A percentile compares a stretch with the other conserved stretches of the same genome.
Conservation (phyloP, 352 stramenopile species). For the Phytophthora pistaciae region DNA sequence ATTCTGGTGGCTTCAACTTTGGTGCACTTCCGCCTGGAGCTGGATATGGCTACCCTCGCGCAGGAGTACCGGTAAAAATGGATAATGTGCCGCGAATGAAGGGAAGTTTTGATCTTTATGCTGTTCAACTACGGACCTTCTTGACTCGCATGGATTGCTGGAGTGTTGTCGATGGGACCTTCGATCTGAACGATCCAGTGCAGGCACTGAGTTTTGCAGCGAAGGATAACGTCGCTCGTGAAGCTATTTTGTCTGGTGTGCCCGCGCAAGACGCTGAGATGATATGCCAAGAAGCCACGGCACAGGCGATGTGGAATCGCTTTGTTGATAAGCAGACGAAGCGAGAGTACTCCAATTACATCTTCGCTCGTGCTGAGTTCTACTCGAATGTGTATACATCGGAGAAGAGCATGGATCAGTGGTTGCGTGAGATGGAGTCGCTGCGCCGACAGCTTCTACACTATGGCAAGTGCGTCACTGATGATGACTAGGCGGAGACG, state of each 20-base stretch:
- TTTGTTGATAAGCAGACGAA: conserved; percentile 20
- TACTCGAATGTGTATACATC: conserved; percentile 14
- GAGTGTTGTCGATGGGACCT: conserved; percentile 12
- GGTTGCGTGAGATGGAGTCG: conserved; percentile 14
- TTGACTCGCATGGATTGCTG: conserved; percentile 16
- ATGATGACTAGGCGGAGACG: conserved; percentile 16
- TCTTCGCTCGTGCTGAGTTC: conserved; percentile 12
- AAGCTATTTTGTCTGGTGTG: conserved; percentile 8
- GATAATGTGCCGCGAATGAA: too few species aligned
- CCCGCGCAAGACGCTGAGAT: conserved; percentile 9
- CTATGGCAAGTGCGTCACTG: conserved; percentile 12
- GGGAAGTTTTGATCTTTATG: not conserved
- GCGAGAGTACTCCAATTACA: conserved; percentile 21
- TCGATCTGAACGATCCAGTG: not conserved
- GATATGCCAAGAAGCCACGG: conserved; percentile 12
- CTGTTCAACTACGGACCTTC: conserved; percentile 5
- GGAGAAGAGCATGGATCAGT: conserved; percentile 13
- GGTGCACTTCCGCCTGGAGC: too few species aligned
- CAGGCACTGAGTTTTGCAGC: not conserved
- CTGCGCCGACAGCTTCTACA: conserved; percentile 10
- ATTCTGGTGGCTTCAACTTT: too few species aligned
- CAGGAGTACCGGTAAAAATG: too few species aligned
- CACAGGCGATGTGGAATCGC: conserved; percentile 8
- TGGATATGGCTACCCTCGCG: too few species aligned
- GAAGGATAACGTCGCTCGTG: conserved; percentile 10